Evolutionary conservation across 345 rosid species (phyloP).

Genomic region (Barbarea vulgaris): DNA sequence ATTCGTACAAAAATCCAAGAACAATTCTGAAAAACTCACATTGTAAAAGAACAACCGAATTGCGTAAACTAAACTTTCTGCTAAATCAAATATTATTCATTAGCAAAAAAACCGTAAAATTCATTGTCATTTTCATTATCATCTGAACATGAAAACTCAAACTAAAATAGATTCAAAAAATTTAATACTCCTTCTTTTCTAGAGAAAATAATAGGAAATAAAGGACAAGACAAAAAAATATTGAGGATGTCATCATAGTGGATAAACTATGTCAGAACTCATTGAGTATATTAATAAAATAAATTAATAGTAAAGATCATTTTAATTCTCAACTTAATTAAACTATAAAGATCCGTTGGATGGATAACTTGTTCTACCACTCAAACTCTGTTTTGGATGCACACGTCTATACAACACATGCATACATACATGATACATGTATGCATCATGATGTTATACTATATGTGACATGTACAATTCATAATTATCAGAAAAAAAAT

Average conservation of each 20-base stretch:
- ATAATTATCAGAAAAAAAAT: not conserved
- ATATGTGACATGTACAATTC: conserved; percentile 2
- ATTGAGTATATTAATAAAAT: conserved; percentile 10
- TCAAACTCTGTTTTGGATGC: conserved; percentile 32
- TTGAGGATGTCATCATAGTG: conserved; percentile 31
- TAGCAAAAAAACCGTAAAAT: not conserved
- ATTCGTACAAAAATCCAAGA: no score
- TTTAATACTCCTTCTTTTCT: not conserved
- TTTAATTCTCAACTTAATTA: conserved; percentile 20
- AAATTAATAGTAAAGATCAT: not conserved
- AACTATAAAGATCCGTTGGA: conserved; percentile 37
- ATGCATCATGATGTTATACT: conserved; percentile 12
- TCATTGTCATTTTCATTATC: not conserved
- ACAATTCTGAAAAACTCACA: not conserved
- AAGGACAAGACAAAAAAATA: not conserved
- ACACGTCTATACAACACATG: conserved; percentile 22
- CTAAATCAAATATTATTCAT: not conserved
- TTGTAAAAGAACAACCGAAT: no score
- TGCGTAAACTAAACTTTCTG: no score
- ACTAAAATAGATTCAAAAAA: not conserved
- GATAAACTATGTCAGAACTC: conserved; percentile 35
- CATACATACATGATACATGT: conserved; percentile 28
- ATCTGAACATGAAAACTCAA: not conserved
- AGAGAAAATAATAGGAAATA: not conserved
- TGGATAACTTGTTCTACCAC: conserved; percentile 43